Base-by-base conservation (phyloP, 2,329 filamentous ascomycete species). In the Dothistroma pini region DNA sequence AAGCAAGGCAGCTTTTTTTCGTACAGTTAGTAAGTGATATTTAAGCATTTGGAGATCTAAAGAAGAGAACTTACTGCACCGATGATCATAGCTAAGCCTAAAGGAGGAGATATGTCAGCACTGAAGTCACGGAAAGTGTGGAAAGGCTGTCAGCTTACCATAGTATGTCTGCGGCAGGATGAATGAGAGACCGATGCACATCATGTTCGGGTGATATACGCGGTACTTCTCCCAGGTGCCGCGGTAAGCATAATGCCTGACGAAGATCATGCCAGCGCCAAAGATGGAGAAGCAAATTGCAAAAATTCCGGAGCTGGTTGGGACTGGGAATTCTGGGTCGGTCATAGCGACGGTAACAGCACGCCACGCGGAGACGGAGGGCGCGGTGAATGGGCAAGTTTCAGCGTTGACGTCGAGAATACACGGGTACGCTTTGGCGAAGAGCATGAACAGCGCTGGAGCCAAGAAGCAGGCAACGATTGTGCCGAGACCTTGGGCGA, bases 351-450 rank as follows among this genome's bases (percentile, higher is more conserved):
- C 75, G 1, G 87, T 86, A 6, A 89, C 84, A 4, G 87, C 87
- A 47, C 82, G 79, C 87, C 86, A 89, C 0, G 87, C 86, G 0
- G 82, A 76, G 14, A 89, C 86, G 1, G 85, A 87, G 3, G 87
- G 87, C 1, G 84, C 84, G 9, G 73, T 69, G 76, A 89, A 90
- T 34, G 83, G 75, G 71, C 87, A 89, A 4, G 65, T 76, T 0
- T 82, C 76, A 1, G 75, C 76, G 1, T 76, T 70, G 19, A 75
- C 64, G 61, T 81, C 76, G 70, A 85, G 81, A 66, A 89, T 86
- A 71, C 87, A 89, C 0, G 86, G 87, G 72, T 90, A 89, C 0
- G 87, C 87, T 5, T 82, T 80, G 63, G 84, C 81, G 77, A 89
- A 89, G 50, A 89, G 81, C 35, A 88, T 82, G 70, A 89, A 89